These are phyloP conservation scores for Penicillium steckii DNA, from an alignment of 495 filamentous ascomycete species.

Conservation along the genomic window DNA sequence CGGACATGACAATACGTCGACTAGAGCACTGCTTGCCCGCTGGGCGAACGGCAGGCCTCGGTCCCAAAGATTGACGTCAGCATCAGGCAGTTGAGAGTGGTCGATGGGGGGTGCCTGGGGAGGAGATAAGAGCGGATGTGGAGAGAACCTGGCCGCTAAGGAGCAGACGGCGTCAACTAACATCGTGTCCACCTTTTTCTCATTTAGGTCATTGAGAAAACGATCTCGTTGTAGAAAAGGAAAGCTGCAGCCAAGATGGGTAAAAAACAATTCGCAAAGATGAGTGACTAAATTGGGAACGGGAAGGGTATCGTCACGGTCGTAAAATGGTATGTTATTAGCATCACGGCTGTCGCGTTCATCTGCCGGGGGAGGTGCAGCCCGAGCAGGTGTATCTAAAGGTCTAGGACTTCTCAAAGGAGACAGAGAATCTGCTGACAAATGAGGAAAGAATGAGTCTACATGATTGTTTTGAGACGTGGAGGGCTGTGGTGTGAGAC, in stretches of 20 bases:
- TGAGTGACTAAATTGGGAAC: slow-evolving; percentile 70
- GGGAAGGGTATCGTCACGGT: slow-evolving; percentile 63
- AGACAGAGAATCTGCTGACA: slow-evolving; percentile 31
- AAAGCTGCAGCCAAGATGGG: slow-evolving; percentile 76
- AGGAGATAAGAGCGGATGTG: slow-evolving; percentile 59
- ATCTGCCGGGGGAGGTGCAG: slow-evolving; percentile 34
- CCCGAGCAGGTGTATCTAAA: slow-evolving; percentile 22
- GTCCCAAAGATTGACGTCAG: slow-evolving; percentile 44
- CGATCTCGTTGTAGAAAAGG: slow-evolving; percentile 71
- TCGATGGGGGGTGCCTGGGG: slow-evolving; percentile 52
- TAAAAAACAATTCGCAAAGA: slow-evolving; percentile 75
- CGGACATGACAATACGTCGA: slow-evolving; percentile 75
- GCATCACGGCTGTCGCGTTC: slow-evolving; percentile 48
- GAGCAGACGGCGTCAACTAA: slow-evolving; percentile 84
- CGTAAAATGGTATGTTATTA: slow-evolving; percentile 76
- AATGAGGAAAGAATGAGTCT: slow-evolving; percentile 2
- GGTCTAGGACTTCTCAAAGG: slow-evolving; percentile 36
- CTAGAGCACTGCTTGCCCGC: slow-evolving; percentile 68
- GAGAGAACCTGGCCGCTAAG: slow-evolving; percentile 77
- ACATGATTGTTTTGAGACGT: not conserved
- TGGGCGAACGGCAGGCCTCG: slow-evolving; percentile 73
- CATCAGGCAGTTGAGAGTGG: slow-evolving; percentile 36
- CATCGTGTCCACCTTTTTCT: slow-evolving; percentile 78
- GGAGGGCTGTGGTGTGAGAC: slow-evolving; percentile 1
- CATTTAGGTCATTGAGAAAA: slow-evolving; percentile 68